phyloP scores from a whole-genome alignment of 2,329 filamentous ascomycete genomes.

The Diaporthe eres region DNA sequence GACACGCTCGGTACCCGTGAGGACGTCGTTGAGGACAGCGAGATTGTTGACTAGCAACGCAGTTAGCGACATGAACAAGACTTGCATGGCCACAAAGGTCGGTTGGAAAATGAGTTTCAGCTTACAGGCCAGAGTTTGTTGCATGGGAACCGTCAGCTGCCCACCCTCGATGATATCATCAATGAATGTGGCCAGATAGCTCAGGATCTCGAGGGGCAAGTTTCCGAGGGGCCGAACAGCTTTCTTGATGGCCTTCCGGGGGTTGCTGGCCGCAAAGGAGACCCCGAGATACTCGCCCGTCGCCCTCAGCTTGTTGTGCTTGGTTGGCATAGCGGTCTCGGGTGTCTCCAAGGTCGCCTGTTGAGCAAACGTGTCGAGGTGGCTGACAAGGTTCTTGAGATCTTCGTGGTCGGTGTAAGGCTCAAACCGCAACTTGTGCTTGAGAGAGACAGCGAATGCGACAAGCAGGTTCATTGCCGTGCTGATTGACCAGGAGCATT shows the following conservation, averaged over 20 bases:
- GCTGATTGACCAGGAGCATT: constrained; percentile 40
- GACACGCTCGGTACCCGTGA: constrained; percentile 79
- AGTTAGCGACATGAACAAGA: neutral
- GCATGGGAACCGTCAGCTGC: constrained; percentile 62
- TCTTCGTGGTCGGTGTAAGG: constrained; percentile 80
- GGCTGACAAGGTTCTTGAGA: constrained; percentile 71
- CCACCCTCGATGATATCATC: constrained; percentile 68
- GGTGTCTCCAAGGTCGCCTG: constrained; percentile 56
- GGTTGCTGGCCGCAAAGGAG: constrained; percentile 78
- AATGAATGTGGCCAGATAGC: constrained; percentile 73
- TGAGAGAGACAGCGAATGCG: constrained; percentile 77
- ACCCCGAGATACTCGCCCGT: constrained; percentile 76
- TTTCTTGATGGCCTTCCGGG: constrained; percentile 77
- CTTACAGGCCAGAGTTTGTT: constrained; percentile 66
- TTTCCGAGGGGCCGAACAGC: constrained; percentile 78
- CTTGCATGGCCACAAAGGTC: no score
- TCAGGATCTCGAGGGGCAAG: constrained; percentile 78
- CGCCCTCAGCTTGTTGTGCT: constrained; percentile 61
- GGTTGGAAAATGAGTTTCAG: constrained; percentile 41
- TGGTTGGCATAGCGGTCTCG: constrained; percentile 50
- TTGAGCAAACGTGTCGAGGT: constrained; percentile 77
- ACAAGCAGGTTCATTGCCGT: constrained; percentile 78
- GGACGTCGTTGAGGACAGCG: constrained; percentile 73
- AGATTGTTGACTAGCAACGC: constrained; percentile 57
- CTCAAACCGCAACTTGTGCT: constrained; percentile 82